These are phyloP conservation scores for Talaromyces sp. DNA, from an alignment of 2,329 filamentous ascomycete genomes.

Conservation along the genomic window DNA sequence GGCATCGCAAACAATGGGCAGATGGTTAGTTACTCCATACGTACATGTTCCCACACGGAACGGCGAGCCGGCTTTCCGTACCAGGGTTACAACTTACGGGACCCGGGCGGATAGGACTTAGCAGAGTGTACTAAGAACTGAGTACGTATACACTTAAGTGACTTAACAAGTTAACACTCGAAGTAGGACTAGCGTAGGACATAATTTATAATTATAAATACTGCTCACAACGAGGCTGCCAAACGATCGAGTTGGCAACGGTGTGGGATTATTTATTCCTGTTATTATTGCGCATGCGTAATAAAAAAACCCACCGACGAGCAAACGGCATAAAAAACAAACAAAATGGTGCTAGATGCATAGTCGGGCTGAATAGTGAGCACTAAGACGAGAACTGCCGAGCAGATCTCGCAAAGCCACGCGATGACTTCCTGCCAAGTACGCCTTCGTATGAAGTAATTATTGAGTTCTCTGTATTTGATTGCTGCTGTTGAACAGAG, in stretches of 20 bases:
- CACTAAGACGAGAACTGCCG: not conserved
- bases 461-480: too few species aligned
- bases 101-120: not conserved
- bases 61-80: not conserved
- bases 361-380: not conserved
- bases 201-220: too few species aligned
- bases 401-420: not conserved
- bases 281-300: not conserved
- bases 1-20: not conserved
- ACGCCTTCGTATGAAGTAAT: too few species aligned
- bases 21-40: not conserved
- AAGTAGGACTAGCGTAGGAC: too few species aligned
- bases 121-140: not conserved
- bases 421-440: not conserved
- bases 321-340: not conserved
- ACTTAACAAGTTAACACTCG: too few species aligned
- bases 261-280: not conserved
- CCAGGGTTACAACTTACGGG: not conserved
- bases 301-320: not conserved
- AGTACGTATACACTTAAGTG: too few species aligned
- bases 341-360: not conserved
- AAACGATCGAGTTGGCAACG: too few species aligned
- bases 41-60: not conserved
- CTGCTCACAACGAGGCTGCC: too few species aligned
- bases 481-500: too few species aligned